Conservation (phyloP, 495 filamentous ascomycete species). For the Hyaloscypha finlandica region DNA sequence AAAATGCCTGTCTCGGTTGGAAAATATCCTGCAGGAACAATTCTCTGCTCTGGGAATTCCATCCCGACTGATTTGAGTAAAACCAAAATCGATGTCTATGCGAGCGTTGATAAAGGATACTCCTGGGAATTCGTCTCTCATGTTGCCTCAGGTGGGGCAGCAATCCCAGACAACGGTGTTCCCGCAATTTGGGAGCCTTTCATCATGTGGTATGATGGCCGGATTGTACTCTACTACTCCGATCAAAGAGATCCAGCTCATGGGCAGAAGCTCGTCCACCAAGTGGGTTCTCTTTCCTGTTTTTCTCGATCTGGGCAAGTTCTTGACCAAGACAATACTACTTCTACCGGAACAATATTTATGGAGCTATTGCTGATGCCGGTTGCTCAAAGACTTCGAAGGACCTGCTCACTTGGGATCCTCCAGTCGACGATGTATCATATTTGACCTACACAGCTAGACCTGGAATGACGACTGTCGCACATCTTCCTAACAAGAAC, state of each 20-base stretch:
- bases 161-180: slow-evolving; percentile 59
- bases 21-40: slow-evolving; percentile 56
- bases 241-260: slow-evolving; percentile 66
- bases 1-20: slow-evolving; percentile 58
- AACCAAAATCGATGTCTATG: slow-evolving; percentile 71
- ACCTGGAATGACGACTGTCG: slow-evolving; percentile 64
- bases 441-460: slow-evolving; percentile 61
- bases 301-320: background rate
- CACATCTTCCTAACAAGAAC: slow-evolving; percentile 58
- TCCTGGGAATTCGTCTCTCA: slow-evolving; percentile 69
- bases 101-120: slow-evolving; percentile 54
- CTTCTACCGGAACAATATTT: background rate
- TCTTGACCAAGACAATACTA: background rate
- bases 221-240: slow-evolving; percentile 66
- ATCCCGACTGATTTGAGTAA: slow-evolving; percentile 61
- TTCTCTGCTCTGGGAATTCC: slow-evolving; percentile 63
- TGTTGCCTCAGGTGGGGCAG: slow-evolving; percentile 64
- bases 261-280: slow-evolving; percentile 66
- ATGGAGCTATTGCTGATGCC: background rate
- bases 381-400: slow-evolving; percentile 37
- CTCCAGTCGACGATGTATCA: slow-evolving; percentile 60
- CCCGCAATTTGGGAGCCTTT: slow-evolving; percentile 76
- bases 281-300: background rate
- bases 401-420: slow-evolving; percentile 59
- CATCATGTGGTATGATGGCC: slow-evolving; percentile 54